Conservation (phyloP, 2,329 filamentous ascomycete genomes). For the Cephalotrichum gorgonifer region DNA sequence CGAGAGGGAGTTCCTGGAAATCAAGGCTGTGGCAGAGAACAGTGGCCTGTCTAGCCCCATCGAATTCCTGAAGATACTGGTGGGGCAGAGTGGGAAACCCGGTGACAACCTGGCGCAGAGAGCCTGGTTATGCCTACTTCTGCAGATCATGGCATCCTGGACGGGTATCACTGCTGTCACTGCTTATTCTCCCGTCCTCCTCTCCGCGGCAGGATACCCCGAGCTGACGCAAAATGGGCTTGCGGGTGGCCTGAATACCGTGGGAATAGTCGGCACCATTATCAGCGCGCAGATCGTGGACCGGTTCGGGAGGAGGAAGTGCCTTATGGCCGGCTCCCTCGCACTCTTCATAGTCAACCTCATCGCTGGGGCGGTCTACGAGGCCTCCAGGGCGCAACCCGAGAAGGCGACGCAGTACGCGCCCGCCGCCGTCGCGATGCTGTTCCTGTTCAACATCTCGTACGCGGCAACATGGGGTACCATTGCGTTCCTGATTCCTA, state of each 20-base stretch:
- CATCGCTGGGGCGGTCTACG: slow-evolving; percentile 30
- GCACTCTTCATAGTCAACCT: slow-evolving; percentile 28
- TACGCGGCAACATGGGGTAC: slow-evolving; percentile 41
- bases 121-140: slow-evolving; percentile 25
- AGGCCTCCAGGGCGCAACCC: slow-evolving; percentile 23
- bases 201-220: slow-evolving; percentile 14
- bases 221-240: slow-evolving; percentile 21
- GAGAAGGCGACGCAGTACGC: slow-evolving; percentile 25
- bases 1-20: slow-evolving; percentile 23
- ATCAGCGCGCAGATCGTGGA: slow-evolving; percentile 41
- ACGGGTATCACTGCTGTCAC: slow-evolving; percentile 31
- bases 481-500: slow-evolving; percentile 22
- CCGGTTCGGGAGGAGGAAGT: slow-evolving; percentile 28
- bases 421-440: slow-evolving; percentile 33
- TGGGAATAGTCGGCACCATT: slow-evolving; percentile 39
- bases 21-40: slow-evolving; percentile 27
- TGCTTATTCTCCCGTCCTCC: slow-evolving; percentile 18
- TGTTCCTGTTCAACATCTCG: slow-evolving; percentile 38
- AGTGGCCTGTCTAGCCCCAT: slow-evolving; percentile 24
- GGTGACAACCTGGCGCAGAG: slow-evolving; percentile 26
- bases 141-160: slow-evolving; percentile 33
- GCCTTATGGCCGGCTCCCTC: slow-evolving; percentile 12
- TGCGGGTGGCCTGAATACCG: slow-evolving; percentile 38
- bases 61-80: slow-evolving; percentile 26
- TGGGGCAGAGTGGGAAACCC: slow-evolving; percentile 23